Base-by-base conservation (phyloP, 257 asterid genomes). In the Solanum chilense region DNA sequence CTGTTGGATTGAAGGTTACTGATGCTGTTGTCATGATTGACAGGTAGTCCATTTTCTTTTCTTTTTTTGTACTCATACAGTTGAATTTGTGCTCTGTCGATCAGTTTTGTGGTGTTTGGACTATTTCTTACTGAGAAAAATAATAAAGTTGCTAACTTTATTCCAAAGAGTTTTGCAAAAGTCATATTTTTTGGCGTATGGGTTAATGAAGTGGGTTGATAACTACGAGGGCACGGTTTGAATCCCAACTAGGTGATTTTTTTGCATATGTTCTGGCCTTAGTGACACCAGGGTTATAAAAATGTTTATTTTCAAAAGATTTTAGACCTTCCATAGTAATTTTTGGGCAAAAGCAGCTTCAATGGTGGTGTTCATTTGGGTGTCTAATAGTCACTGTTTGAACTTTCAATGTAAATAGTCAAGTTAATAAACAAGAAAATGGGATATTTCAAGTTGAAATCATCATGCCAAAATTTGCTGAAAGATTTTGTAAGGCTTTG, bases 21-120 rank as follows among this genome's bases (percentile, higher is more conserved):
- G 98, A 95, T 85, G 98, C 98, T 21, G 98, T 95, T 25, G 99
- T 97, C 35, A 91, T 97, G 98, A 95, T 97, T 89, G 99, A 97
- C 88, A 94, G 99, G 99, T 47, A 45, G 15, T 95, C 0, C 23
- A 15, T 10, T 27, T 27, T 78, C 9, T 78, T 45, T 74, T 27
- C n/a, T n/a, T 16, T 44, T 29, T 78, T 3, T 5, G 35, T 16
- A 56, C 64, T 56, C 25, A 56, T 56, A 7, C n/a, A 70, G 44
- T 12, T 31, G 25, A 31, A 1, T 33, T 31, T 71, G 2, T 71
- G 64, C 64, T 56, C n/a, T 37, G 7, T 3, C 62, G 4, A 52
- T 52, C 62, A 52, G 1, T 52, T 52, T 52, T 52, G n/a, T 52
- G 62, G 62, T 0, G n/a, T 6, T 52, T 18, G 62, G 62, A 18